A percentile compares a stretch with the other conserved stretches of the same genome.
Conservation (phyloP, 441 rosid genomes). For the Populus hybrid region DNA sequence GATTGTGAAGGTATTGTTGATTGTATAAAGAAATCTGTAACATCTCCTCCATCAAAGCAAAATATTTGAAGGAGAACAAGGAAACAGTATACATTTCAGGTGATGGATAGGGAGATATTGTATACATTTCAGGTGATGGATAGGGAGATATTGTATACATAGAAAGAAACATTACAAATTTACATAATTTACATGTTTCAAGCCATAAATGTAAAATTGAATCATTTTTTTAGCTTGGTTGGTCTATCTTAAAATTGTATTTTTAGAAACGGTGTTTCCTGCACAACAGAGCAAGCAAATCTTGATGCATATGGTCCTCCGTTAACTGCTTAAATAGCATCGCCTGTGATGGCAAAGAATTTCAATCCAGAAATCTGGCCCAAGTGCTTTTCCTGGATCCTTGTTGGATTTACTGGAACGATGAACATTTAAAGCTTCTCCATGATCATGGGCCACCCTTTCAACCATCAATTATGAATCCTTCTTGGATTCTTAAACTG, state of each 20-base stretch:
- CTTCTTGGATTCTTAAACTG: no score
- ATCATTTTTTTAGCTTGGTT: background rate
- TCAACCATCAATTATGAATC: no score
- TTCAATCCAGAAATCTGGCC: background rate
- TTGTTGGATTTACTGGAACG: background rate
- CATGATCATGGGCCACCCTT: no score
- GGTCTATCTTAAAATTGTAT: background rate
- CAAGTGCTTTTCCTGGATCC: background rate
- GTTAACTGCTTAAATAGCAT: background rate
- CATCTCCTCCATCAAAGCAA: slow-evolving; percentile 25
- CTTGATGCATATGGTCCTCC: background rate
- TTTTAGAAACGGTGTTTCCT: background rate
- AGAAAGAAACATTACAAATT: slow-evolving; percentile 9
- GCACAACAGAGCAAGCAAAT: background rate
- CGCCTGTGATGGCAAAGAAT: background rate
- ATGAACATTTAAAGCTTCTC: no score
- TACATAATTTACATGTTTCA: background rate
- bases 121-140: no score
- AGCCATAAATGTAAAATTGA: background rate
- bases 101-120: no score
- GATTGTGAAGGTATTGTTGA: slow-evolving; percentile 88
- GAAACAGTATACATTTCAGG: background rate
- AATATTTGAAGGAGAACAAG: slow-evolving; percentile 5
- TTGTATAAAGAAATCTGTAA: slow-evolving; percentile 67
- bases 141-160: slow-evolving; percentile 9